Base-by-base conservation (phyloP, 116 monocot species). In the Iris pallida region DNA sequence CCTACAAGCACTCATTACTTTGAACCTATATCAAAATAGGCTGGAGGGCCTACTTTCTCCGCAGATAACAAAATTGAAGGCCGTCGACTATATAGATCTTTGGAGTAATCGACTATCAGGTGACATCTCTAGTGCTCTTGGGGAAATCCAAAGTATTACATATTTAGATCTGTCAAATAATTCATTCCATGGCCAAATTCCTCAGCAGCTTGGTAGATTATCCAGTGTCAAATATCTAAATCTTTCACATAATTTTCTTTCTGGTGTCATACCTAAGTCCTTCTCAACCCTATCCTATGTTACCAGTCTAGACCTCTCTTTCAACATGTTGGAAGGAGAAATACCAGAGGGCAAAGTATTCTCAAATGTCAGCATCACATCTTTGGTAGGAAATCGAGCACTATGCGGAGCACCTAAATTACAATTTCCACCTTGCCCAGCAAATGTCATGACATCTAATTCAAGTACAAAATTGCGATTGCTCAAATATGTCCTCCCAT, bases 241-340 rank as follows among this genome's bases (percentile, higher is more conserved):
- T 20, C 30, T 65, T 9, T 65, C 65, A 44, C 18, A 44, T 5
- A 65, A 48, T 65, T 10, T 49, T 51, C 47, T 65, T 3, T 65
- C 65, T 3, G 47, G 65, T 18, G 30, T 9, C 20, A 65, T 51
- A 19, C 47, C 65, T 2, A 20, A 65, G 4, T 47, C 65, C 20
- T 51, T 49, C 8, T 7, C 6, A 10, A 30, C 18, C 20, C 42
- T 65, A 4, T 11, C n/a, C 8, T 19, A 64, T 19, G 47, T 64
- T 19, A 48, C 6, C 15, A 65, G 65, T 51, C 51, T 65, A 2
- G 65, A 65, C 16, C 51, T 65, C 45, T 65, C 65, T 42, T 65
- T 65, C 49, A 65, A 65, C 65, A 5, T 8, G 52, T 47, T 66
- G 20, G 66, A 66, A 42, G 53, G 66, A 41, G 4, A 66, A 66